phyloP scores from a whole-genome alignment of 2,329 filamentous ascomycete species.

The Apiospora arundinis region DNA sequence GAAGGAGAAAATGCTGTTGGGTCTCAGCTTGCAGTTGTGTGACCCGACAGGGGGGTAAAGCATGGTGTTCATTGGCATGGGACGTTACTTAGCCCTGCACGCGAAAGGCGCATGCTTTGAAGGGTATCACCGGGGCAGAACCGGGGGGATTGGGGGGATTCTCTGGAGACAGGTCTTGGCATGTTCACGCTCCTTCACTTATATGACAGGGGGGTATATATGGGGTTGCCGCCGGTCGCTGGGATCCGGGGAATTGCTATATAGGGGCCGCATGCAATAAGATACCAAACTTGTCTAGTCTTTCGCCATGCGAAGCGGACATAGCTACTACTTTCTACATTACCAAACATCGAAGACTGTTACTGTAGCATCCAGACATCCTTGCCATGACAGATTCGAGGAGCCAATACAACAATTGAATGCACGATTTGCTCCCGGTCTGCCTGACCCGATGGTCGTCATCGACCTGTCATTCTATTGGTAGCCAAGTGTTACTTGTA shows the following conservation, averaged over 20 bases:
- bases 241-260: neutral
- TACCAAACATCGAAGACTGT: neutral
- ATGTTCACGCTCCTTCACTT: neutral
- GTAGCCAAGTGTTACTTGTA: too few relatives aligned
- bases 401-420: too few relatives aligned
- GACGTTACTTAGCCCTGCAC: neutral
- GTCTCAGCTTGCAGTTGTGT: neutral
- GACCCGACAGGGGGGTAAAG: neutral
- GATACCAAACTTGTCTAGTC: neutral
- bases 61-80: neutral
- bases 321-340: neutral
- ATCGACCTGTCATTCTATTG: too few relatives aligned
- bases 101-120: neutral
- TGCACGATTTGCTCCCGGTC: too few relatives aligned
- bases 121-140: neutral
- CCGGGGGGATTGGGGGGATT: neutral
- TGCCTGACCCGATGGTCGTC: too few relatives aligned
- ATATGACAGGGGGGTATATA: neutral
- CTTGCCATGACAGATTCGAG: too few relatives aligned
- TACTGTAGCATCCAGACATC: neutral
- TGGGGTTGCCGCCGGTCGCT: neutral
- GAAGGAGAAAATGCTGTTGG: neutral
- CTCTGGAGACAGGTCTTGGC: constrained; percentile 7
- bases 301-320: neutral
- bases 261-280: constrained; percentile 6